Evolutionary conservation across 2,329 filamentous ascomycete species (phyloP).

Genomic region (Ceratocystis albifundus): DNA sequence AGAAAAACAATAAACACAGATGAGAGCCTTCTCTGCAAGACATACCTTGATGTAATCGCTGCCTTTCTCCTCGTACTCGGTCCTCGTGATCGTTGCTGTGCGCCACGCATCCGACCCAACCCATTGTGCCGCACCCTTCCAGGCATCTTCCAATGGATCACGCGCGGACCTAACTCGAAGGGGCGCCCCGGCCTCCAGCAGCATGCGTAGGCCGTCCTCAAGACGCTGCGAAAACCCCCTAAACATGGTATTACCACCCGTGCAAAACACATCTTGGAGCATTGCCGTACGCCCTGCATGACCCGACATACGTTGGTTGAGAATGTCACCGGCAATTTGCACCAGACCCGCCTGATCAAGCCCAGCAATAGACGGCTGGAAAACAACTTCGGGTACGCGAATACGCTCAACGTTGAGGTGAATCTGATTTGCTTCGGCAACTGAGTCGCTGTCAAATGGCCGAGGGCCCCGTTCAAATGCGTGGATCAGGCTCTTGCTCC

Average conservation of each 20-base stretch:
- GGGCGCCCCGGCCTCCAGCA: slow-evolving; percentile 56
- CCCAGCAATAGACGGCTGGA: slow-evolving; percentile 83
- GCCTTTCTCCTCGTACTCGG: slow-evolving; percentile 86
- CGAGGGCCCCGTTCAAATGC: slow-evolving; percentile 81
- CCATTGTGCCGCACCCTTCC: slow-evolving; percentile 87
- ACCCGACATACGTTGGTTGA: slow-evolving; percentile 64
- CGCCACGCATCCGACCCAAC: slow-evolving; percentile 50
- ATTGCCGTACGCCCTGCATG: slow-evolving; percentile 53
- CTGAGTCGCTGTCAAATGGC: slow-evolving; percentile 69
- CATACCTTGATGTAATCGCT: slow-evolving; percentile 78
- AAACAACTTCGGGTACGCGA: slow-evolving; percentile 83
- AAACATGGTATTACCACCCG: slow-evolving; percentile 85
- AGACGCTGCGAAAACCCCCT: slow-evolving; percentile 75
- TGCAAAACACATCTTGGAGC: slow-evolving; percentile 79
- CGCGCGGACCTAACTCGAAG: slow-evolving; percentile 61
- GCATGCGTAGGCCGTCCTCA: slow-evolving; percentile 56
- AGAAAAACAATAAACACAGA: too few species aligned
- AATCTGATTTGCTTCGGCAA: slow-evolving; percentile 71
- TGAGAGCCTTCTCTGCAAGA: slow-evolving; percentile 26
- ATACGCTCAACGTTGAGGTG: slow-evolving; percentile 96
- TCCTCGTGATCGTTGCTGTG: slow-evolving; percentile 57
- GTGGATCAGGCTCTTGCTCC: slow-evolving; percentile 84
- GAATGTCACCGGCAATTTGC: slow-evolving; percentile 82
- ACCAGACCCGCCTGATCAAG: slow-evolving; percentile 87
- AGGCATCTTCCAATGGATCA: slow-evolving; percentile 75